Conservation (phyloP, 768 basidiomycete species). For the Lyophyllum atratum region DNA sequence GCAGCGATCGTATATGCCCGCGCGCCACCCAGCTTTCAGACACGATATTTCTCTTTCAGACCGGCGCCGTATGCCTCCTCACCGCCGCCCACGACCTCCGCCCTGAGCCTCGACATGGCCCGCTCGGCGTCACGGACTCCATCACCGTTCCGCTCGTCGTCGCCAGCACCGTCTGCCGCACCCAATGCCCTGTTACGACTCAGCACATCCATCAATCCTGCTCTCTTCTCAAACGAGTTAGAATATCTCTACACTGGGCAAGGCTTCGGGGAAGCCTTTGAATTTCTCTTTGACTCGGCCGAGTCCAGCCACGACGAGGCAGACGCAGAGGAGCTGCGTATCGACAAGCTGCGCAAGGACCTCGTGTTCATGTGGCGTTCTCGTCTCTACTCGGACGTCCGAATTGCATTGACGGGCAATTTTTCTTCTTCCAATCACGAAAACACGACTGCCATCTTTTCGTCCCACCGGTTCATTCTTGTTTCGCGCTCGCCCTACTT, state of each 20-base stretch:
- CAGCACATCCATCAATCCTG: constrained; percentile 68
- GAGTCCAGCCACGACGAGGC: constrained; percentile 50
- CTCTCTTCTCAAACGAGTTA: constrained; percentile 86
- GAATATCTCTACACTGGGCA: constrained; percentile 95
- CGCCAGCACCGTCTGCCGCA: constrained; percentile 46
- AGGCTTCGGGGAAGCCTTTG: constrained; percentile 85
- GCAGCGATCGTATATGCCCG: constrained; percentile 90
- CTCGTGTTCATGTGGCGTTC: constrained; percentile 97
- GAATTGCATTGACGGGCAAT: constrained; percentile 74
- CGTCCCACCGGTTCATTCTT: constrained; percentile 91
- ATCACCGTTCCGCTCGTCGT: constrained; percentile 43
- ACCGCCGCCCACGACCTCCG: constrained; percentile 58
- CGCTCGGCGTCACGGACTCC: constrained; percentile 31
- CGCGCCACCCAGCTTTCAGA: constrained; percentile 90
- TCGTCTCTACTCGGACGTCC: constrained; percentile 89
- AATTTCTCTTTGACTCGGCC: constrained; percentile 79
- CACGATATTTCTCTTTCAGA: constrained; percentile 81
- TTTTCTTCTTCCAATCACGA: constrained; percentile 67
- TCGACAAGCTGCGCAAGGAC: constrained; percentile 90
- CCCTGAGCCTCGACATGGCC: constrained; percentile 56
- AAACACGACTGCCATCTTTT: constrained; percentile 79
- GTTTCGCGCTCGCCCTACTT: constrained; percentile 91
- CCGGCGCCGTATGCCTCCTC: constrained; percentile 50
- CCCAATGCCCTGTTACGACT: constrained; percentile 57
- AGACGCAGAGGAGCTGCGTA: constrained; percentile 50